Conservation (phyloP, 1,284 basidiomycete species). For the Mycosarcoma mackinlayi region DNA sequence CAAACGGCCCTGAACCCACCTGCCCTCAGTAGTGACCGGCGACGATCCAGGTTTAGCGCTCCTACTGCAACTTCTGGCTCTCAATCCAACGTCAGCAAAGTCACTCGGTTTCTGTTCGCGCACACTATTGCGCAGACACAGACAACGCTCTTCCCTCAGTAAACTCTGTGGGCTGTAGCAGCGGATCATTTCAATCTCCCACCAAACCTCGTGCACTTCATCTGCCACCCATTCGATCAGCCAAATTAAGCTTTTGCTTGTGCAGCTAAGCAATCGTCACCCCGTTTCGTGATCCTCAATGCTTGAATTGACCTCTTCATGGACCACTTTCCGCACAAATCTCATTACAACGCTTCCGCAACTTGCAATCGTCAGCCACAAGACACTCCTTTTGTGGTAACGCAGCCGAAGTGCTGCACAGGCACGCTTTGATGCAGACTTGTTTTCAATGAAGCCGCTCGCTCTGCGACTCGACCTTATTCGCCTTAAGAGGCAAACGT, state of each 20-base stretch:
- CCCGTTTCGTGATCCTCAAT: slow-evolving; percentile 9
- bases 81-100: too few relatives aligned
- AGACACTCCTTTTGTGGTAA: neutral
- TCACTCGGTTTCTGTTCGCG: too few relatives aligned
- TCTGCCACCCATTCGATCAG: slow-evolving; percentile 22
- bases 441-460: neutral
- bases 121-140: too few relatives aligned
- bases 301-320: neutral
- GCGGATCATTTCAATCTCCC: too few relatives aligned
- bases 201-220: too few relatives aligned
- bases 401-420: neutral
- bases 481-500: slow-evolving; percentile 1
- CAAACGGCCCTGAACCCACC: too few relatives aligned
- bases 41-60: too few relatives aligned
- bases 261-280: slow-evolving; percentile 12
- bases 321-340: slow-evolving; percentile 22
- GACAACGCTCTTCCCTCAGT: slow-evolving; percentile 2
- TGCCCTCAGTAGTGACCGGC: too few relatives aligned
- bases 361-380: slow-evolving; percentile 4
- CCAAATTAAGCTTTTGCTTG: slow-evolving; percentile 13
- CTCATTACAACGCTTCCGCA: slow-evolving; percentile 11
- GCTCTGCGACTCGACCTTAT: neutral
- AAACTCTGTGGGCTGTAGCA: slow-evolving; percentile 4
- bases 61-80: too few relatives aligned
- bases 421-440: neutral